Base-by-base conservation (phyloP, 176 grass and related monocot species). In the Eremochloa ophiuroides region DNA sequence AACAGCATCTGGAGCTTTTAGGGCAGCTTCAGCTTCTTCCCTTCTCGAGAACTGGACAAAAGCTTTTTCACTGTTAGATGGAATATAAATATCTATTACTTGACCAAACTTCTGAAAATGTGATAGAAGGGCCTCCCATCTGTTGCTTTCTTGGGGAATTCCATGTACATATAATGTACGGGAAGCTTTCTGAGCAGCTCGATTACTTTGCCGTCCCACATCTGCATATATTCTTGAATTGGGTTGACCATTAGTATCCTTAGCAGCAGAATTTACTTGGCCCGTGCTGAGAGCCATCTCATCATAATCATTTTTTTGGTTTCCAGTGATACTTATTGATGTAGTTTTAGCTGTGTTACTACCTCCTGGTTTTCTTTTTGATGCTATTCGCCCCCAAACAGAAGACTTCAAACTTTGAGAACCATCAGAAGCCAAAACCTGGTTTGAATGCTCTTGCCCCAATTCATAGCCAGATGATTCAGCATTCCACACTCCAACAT, bases 41-140 rank as follows among this genome's bases (percentile, higher is more conserved):
- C 88, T 93, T 91, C 95, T 95, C 50, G 91, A 91, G 81, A 95
- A 99, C 43, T 99, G 96, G 62, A 99, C 91, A 87, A 99, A 99
- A 76, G 96, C 96, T 76, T 93, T 95, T 78, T 99, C 96, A 20
- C 88, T 93, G 29, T 86, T 90, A 9, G 72, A 62, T 81, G 96
- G 96, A 86, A 99, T 93, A 84, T 99, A 88, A 60, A 99, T 99
- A 84, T 99, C 93, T 77, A 95, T 94, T 70, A 99, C 83, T 70
- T 84, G 60, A 22, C 96, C 96, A 53, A 99, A 99, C 82, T 95
- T 99, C 77, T 91, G 80, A 78, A 99, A 99, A 69, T 99, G 96
- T 2, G 85, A 87, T 55, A 99, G 81, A 86, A 99, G 88, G n/a
- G 79, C 13, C 17, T 95, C 87, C 74, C 61, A 85, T 83, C 46